These are phyloP conservation scores for Tolypocladium cylindrosporum DNA, from an alignment of 2,329 filamentous ascomycete genomes.

Conservation along the genomic window DNA sequence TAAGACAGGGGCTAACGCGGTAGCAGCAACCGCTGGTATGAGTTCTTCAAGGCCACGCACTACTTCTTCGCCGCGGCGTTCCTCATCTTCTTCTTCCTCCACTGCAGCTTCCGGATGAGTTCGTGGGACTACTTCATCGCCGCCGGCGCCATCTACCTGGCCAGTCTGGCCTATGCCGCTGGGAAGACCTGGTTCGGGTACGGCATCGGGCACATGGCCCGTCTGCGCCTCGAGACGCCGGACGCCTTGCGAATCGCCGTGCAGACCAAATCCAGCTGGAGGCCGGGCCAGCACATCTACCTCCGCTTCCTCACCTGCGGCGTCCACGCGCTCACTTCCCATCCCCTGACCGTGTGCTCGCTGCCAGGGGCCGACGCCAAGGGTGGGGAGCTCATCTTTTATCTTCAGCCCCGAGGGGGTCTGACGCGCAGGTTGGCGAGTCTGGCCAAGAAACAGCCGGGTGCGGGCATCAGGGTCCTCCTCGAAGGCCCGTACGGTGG, in stretches of 20 bases:
- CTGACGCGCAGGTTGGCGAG: slow-evolving; percentile 36
- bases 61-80: slow-evolving; percentile 42
- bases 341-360: slow-evolving; percentile 48
- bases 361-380: slow-evolving; percentile 19
- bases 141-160: slow-evolving; percentile 25
- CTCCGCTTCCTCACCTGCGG: slow-evolving; percentile 39
- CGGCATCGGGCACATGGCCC: slow-evolving; percentile 33
- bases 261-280: slow-evolving; percentile 34
- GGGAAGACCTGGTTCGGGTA: slow-evolving; percentile 39
- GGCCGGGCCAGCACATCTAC: slow-evolving; percentile 44
- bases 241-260: slow-evolving; percentile 29
- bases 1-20: neutral
- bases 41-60: slow-evolving; percentile 51
- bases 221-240: slow-evolving; percentile 27
- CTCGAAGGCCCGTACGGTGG: slow-evolving; percentile 52
- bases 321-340: slow-evolving; percentile 31
- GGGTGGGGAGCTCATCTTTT: slow-evolving; percentile 37
- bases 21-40: slow-evolving; percentile 41
- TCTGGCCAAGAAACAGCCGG: slow-evolving; percentile 25
- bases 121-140: slow-evolving; percentile 55
- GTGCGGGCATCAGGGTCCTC: slow-evolving; percentile 29
- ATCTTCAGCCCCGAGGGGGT: slow-evolving; percentile 37
- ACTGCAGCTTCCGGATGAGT: slow-evolving; percentile 44
- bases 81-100: slow-evolving; percentile 49
- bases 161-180: slow-evolving; percentile 31